These are phyloP conservation scores for Hypomontagnella submonticulosa DNA, from an alignment of 495 filamentous ascomycete genomes.

Conservation along the genomic window DNA sequence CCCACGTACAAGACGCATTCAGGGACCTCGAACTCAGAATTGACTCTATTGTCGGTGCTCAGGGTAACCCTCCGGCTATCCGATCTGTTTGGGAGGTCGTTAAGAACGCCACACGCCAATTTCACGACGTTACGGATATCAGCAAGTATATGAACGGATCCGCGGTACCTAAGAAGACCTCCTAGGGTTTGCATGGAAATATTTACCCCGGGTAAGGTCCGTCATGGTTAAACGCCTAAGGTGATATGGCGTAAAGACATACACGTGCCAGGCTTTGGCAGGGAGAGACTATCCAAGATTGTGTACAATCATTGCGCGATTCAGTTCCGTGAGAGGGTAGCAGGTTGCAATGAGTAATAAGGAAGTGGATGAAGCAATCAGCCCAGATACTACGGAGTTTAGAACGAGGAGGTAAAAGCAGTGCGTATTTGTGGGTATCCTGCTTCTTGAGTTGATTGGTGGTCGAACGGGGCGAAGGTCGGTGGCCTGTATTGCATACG, in stretches of 20 bases:
- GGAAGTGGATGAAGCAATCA: conserved; percentile 8
- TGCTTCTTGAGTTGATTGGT: conserved; percentile 30
- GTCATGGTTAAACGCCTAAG: conserved; percentile 34
- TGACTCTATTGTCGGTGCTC: conserved; percentile 84
- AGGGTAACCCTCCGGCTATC: conserved; percentile 85
- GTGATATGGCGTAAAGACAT: conserved; percentile 32
- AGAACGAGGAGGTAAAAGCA: conserved; percentile 26
- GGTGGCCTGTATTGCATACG: conserved; percentile 30
- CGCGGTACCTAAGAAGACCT: conserved; percentile 64
- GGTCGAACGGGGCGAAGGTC: conserved; percentile 22
- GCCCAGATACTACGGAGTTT: conserved; percentile 11
- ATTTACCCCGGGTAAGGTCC: conserved; percentile 10
- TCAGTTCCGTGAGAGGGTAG: background rate
- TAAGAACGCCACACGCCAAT: conserved; percentile 78
- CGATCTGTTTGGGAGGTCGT: conserved; percentile 83
- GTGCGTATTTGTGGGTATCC: conserved; percentile 7
- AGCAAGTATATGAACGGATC: conserved; percentile 71
- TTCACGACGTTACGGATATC: conserved; percentile 81
- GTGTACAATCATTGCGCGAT: conserved; percentile 6
- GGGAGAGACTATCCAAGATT: conserved; percentile 12
- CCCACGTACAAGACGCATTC: conserved; percentile 86
- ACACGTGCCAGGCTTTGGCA: conserved; percentile 16
- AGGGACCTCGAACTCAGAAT: conserved; percentile 75
- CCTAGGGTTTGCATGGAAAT: conserved; percentile 42
- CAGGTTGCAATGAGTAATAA: conserved; percentile 15